Percentiles rank a stretch among this genome's conserved stretches.
phyloP scores from a whole-genome alignment of 164 flowering plant genomes.

The Macadamia tetraphylla region DNA sequence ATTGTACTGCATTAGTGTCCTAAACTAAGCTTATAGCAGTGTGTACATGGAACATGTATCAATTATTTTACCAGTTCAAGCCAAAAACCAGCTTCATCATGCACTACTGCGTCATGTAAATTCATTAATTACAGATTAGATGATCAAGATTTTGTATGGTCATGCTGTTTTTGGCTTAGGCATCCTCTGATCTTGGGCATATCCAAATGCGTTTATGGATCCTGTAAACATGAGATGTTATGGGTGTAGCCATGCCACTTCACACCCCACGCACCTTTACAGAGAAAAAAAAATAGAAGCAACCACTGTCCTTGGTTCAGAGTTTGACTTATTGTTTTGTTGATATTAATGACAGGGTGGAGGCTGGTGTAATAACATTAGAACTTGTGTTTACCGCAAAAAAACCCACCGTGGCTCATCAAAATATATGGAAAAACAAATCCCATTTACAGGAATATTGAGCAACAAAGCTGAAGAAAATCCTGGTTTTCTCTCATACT shows the following conservation, averaged over 20 bases:
- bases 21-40: too few species aligned
- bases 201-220: slow-evolving; percentile 41
- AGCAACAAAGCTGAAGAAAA: slow-evolving; percentile 85
- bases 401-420: slow-evolving; percentile 84
- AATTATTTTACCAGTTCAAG: too few species aligned
- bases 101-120: too few species aligned
- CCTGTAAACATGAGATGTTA: slow-evolving; percentile 68
- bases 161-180: too few species aligned
- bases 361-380: slow-evolving; percentile 77
- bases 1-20: too few species aligned
- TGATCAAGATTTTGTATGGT: too few species aligned
- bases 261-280: not conserved
- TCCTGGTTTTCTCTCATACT: slow-evolving; percentile 50
- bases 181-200: not conserved
- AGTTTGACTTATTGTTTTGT: not conserved
- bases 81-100: too few species aligned
- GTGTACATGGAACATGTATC: too few species aligned
- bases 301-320: too few species aligned
- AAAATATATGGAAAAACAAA: slow-evolving; percentile 56
- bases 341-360: slow-evolving; percentile 59
- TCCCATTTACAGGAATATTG: slow-evolving; percentile 80
- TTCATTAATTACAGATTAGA: too few species aligned
- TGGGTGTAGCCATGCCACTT: not conserved
- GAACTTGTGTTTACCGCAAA: slow-evolving; percentile 70
- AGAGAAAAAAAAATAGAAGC: too few species aligned